phyloP scores from a whole-genome alignment of 2,329 filamentous ascomycete genomes.

The Nannizziopsis arthrosporioides region DNA sequence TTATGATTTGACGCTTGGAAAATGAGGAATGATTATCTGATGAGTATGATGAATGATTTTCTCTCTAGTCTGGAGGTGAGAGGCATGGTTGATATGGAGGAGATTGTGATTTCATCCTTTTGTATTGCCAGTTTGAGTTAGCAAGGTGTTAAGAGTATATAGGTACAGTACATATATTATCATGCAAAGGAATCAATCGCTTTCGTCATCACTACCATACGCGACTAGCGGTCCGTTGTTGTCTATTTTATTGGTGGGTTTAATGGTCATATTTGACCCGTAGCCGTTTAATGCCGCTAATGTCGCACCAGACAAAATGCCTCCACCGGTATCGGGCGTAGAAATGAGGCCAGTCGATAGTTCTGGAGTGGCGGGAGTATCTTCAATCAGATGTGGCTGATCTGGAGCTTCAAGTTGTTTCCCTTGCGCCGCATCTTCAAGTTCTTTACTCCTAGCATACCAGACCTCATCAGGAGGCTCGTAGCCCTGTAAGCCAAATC shows the following conservation, averaged over 20 bases:
- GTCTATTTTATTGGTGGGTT: conserved; percentile 29
- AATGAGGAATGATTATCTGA: conserved; percentile 16
- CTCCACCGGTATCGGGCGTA: conserved; percentile 31
- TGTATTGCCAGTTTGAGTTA: background rate
- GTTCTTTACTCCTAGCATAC: conserved; percentile 66
- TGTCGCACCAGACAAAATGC: conserved; percentile 73
- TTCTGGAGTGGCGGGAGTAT: conserved; percentile 24
- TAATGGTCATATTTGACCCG: conserved; percentile 33
- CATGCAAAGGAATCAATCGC: conserved; percentile 34
- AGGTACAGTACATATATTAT: conserved; percentile 3
- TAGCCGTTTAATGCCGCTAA: conserved; percentile 61
- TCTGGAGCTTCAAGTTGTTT: conserved; percentile 45
- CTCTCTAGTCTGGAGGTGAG: background rate
- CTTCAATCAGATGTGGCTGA: conserved; percentile 38
- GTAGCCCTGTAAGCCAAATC: conserved; percentile 80
- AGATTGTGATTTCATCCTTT: background rate
- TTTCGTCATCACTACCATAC: conserved; percentile 85
- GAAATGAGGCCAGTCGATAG: conserved; percentile 4
- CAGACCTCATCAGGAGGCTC: conserved; percentile 90
- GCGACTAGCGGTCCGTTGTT: conserved; percentile 62
- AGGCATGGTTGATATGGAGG: background rate
- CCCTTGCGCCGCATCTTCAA: conserved; percentile 50
- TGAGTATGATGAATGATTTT: conserved; percentile 9
- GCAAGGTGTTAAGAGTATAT: background rate
- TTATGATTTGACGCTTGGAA: conserved; percentile 55